A percentile compares a stretch with the other conserved stretches of the same genome.
These are phyloP conservation scores for Sugiyamaella japonica DNA, from an alignment of 1,139 yeast species.

Conservation along the genomic window DNA sequence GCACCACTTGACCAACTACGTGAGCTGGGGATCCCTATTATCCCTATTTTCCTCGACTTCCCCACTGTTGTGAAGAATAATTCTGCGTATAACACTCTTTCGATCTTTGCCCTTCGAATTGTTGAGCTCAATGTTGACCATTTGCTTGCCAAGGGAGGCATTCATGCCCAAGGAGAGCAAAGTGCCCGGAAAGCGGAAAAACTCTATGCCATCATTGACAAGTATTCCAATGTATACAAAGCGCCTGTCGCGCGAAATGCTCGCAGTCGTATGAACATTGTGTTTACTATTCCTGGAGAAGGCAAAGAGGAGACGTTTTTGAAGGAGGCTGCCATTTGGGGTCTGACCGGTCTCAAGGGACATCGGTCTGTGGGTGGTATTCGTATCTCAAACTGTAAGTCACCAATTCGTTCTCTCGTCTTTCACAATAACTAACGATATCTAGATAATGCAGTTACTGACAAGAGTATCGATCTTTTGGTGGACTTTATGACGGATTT, in stretches of 20 bases:
- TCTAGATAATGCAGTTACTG: conserved; percentile 73
- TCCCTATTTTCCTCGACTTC: conserved; percentile 86
- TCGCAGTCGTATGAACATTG: conserved; percentile 91
- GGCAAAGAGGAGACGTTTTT: conserved; percentile 69
- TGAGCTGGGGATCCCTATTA: conserved; percentile 62
- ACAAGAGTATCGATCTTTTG: conserved; percentile 61
- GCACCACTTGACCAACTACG: conserved; percentile 62
- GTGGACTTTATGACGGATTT: conserved; percentile 63
- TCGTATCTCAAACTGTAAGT: conserved; percentile 68
- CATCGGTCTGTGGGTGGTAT: conserved; percentile 97
- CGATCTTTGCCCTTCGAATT: conserved; percentile 86
- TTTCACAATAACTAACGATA: no score
- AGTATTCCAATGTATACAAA: conserved; percentile 61
- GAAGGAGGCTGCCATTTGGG: conserved; percentile 56
- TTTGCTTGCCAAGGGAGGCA: conserved; percentile 62
- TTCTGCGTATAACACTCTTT: conserved; percentile 93
- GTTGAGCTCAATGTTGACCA: conserved; percentile 73
- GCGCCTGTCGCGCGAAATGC: conserved; percentile 62
- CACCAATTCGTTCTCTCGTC: not conserved
- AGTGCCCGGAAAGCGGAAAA: conserved; percentile 61
- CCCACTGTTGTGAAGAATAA: conserved; percentile 85
- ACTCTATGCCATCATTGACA: conserved; percentile 65
- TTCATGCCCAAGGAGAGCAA: conserved; percentile 54
- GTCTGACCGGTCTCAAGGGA: conserved; percentile 81
- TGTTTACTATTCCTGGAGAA: conserved; percentile 65